Evolutionary conservation across 768 basidiomycete species (phyloP), one percentile per base, ranked within the genome.

Genomic region (Rhodotorula taiwanensis): DNA sequence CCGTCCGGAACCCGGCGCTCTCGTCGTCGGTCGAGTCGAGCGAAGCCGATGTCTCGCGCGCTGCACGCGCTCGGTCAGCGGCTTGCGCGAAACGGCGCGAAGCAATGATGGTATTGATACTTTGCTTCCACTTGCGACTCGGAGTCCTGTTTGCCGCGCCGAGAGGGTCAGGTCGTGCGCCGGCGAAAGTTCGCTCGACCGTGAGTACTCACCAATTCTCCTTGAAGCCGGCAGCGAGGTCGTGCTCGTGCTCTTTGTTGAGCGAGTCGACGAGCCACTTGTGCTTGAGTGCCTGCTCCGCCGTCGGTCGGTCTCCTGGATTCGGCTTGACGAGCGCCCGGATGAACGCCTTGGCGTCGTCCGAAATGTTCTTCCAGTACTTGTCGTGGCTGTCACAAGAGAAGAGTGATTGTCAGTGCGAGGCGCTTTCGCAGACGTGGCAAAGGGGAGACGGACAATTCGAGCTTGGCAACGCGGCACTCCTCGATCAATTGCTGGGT

Each of bases 301-400:
- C 88, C 0, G 89, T 87, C 0, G 84, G 85, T 33, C 95, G 83
- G 60, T 81, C 77, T 0, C 75, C 68, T 0, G 92, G 86, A 71
- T 94, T 83, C 0, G 86, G 81, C 55, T 84, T 81, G 11, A 97
- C 78, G 30, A 95, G 76, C 0, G 78, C 74, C 67, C 78, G 80
- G 73, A 97, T 87, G 72, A 99, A 97, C 31, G 81, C 77, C 74
- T 94, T 97, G 16, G 91, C 93, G 77, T 85, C 81, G 4, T 78
- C 73, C 4, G 88, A 89, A 43, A 94, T 82, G 62, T 94, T 95
- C 76, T 83, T 83, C 95, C 95, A 99, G 66, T 92, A 99, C 39
- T 84, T 81, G 33, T 92, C 88, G 69, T 97, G 94, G 74, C 67
- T 69, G 48, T 21, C 23, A 7, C n/a, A 1, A 2, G 15, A 15